These are phyloP conservation scores for Daedaleopsis nitida DNA, from an alignment of 768 basidiomycete genomes.

Conservation along the genomic window DNA sequence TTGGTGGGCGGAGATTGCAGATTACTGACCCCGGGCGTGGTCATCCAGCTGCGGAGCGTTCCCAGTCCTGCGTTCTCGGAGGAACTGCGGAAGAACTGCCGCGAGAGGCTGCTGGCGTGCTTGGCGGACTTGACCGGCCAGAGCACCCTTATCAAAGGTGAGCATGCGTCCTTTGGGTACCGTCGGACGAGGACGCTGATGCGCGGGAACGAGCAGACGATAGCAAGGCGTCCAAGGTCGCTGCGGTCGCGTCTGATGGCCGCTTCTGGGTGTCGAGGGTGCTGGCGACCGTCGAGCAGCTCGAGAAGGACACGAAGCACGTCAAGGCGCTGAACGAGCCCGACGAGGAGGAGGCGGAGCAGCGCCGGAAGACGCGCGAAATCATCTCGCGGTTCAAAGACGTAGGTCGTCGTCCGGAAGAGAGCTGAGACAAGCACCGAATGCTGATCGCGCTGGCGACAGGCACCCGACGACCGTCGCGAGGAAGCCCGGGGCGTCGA, in stretches of 20 bases:
- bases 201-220: constrained; percentile 32
- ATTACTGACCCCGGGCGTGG: constrained; percentile 11
- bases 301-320: constrained; percentile 75
- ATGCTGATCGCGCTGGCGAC: neutral
- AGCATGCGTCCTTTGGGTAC: constrained; percentile 14
- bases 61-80: constrained; percentile 77
- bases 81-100: constrained; percentile 63
- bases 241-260: constrained; percentile 69
- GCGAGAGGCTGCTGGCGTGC: constrained; percentile 68
- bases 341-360: constrained; percentile 55
- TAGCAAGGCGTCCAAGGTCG: constrained; percentile 54
- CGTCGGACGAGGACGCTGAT: neutral
- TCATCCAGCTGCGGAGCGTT: constrained; percentile 54
- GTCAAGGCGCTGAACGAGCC: constrained; percentile 50
- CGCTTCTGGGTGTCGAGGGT: constrained; percentile 79
- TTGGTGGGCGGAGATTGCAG: constrained; percentile 2
- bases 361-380: constrained; percentile 49
- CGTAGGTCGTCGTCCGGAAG: constrained; percentile 34
- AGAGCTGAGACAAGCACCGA: neutral
- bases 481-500: constrained; percentile 70
- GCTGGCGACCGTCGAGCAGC: constrained; percentile 50
- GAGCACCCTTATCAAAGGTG: constrained; percentile 53
- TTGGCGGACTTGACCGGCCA: constrained; percentile 74
- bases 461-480: constrained; percentile 43
- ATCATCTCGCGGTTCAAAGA: constrained; percentile 44